Percentiles rank a stretch among this genome's conserved stretches.
phyloP scores from a whole-genome alignment of 345 rosid species.

The Dipteronia sinensis region DNA sequence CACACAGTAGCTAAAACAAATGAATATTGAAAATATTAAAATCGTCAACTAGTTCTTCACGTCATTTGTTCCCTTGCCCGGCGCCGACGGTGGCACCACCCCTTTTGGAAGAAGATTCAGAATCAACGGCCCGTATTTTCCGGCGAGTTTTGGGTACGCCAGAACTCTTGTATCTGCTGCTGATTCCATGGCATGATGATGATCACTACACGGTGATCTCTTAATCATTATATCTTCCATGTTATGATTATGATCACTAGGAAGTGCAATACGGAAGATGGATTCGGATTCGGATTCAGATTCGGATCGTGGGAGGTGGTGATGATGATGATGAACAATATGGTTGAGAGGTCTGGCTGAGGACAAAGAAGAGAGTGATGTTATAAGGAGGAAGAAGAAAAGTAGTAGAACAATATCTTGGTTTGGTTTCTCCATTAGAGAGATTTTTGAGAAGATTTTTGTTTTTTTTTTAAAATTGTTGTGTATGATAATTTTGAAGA shows the following conservation, averaged over 20 bases:
- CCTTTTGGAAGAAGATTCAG: slow-evolving; percentile 67
- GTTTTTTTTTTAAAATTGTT: not conserved
- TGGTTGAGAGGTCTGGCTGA: slow-evolving; percentile 12
- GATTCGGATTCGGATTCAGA: not conserved
- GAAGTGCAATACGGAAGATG: not conserved
- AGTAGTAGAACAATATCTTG: not conserved
- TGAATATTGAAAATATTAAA: not conserved
- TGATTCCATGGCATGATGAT: slow-evolving; percentile 2
- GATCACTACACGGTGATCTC: slow-evolving; percentile 7
- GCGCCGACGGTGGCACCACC: slow-evolving; percentile 46
- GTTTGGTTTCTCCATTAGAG: not conserved
- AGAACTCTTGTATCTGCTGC: not conserved
- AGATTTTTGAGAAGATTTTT: not conserved
- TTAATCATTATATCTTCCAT: not conserved
- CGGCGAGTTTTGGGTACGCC: slow-evolving; percentile 11
- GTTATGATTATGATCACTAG: not conserved
- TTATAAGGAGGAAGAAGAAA: not conserved
- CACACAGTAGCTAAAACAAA: too few relatives aligned
- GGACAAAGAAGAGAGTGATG: not conserved
- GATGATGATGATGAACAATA: not conserved
- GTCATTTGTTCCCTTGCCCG: slow-evolving; percentile 51
- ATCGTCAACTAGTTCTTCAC: slow-evolving; percentile 33
- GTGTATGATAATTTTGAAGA: too few relatives aligned
- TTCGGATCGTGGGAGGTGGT: not conserved
- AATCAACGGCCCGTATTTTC: slow-evolving; percentile 46